Base-by-base conservation (phyloP, 208 protist species). In the Crithidia bombi region DNA sequence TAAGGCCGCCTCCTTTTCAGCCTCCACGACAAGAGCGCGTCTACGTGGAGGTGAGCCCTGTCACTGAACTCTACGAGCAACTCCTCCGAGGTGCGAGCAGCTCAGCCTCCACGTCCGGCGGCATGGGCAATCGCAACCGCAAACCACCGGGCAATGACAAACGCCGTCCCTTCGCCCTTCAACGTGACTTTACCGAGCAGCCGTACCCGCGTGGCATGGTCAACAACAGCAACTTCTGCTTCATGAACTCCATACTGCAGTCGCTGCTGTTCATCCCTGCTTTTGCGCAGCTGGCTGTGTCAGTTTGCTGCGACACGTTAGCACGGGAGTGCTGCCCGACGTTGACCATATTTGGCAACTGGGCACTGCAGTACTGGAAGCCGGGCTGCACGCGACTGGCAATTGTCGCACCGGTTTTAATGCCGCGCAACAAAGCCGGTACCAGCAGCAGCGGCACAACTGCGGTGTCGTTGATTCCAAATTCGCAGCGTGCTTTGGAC, bases 191-290 rank as follows among this genome's bases (percentile, higher is more conserved):
- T 65, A 61, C 5, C 23, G 26, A 78, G 7, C 65, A 77, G 1
- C 86, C 81, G 5, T 79, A 73, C 54, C 75, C 86, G 28, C 81
- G 83, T 51, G 91, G 91, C 4, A 82, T 96, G 17, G 30, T 86
- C 12, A 96, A 96, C 55, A 90, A 68, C 63, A 83, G 73, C 59
- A 92, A 96, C 68, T 92, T 79, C 57, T 96, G 91, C 74, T 96
- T 92, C 66, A 94, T 96, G 68, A 94, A 93, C 72, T 79, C 88
- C 1, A 78, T 92, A 7, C 44, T 92, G 65, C 91, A 96, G 50
- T 73, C 68, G 0, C 66, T 93, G 4, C 46, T 87, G 12, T 93
- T 91, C 51, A 78, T 79, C 6, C 86, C 91, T 1, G 61, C 87
- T 0, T 86, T 96, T 55, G 86, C 86, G 28, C 91, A 96, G 55